A percentile compares a stretch with the other conserved stretches of the same genome.
phyloP scores from a whole-genome alignment of 2,329 filamentous ascomycete genomes.

The Plenodomus lindquistii region DNA sequence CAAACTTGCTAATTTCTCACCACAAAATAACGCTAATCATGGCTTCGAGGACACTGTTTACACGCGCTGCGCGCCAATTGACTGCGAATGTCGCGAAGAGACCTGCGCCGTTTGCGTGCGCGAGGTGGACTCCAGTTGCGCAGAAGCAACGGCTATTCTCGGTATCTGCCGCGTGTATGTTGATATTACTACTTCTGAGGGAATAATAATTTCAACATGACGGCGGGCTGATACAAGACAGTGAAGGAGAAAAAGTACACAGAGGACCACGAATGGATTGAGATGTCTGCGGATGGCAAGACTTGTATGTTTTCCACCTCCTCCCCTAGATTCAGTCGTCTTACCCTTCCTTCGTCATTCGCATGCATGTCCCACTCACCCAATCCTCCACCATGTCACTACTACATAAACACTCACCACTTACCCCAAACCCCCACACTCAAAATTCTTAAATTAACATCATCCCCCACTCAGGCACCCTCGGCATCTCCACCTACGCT shows the following conservation, averaged over 20 bases:
- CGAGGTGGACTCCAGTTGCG: slow-evolving; percentile 27
- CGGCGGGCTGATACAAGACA: slow-evolving; percentile 40
- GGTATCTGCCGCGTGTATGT: slow-evolving; percentile 41
- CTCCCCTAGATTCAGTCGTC: background rate
- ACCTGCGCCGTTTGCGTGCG: slow-evolving; percentile 29
- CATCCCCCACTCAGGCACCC: slow-evolving; percentile 55
- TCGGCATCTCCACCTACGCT: slow-evolving; percentile 90
- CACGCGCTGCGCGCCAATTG: slow-evolving; percentile 42
- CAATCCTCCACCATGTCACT: slow-evolving; percentile 2
- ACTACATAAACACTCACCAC: slow-evolving; percentile 5
- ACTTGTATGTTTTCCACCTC: slow-evolving; percentile 58
- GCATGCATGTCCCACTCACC: slow-evolving; percentile 4
- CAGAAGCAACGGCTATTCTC: slow-evolving; percentile 44
- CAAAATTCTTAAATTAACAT: background rate
- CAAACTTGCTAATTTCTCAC: background rate
- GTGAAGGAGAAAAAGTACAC: slow-evolving; percentile 82
- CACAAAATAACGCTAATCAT: slow-evolving; percentile 27
- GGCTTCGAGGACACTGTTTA: slow-evolving; percentile 40
- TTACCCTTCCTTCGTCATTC: background rate
- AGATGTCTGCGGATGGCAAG: slow-evolving; percentile 80
- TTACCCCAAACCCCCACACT: background rate
- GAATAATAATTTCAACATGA: slow-evolving; percentile 1
- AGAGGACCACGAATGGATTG: slow-evolving; percentile 97
- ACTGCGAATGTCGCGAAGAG: slow-evolving; percentile 29
- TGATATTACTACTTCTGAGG: slow-evolving; percentile 2